Percentiles rank a stretch among this genome's conserved stretches.
phyloP scores from a whole-genome alignment of 805 yeast species.

The Suhomyces xylopsoci region DNA sequence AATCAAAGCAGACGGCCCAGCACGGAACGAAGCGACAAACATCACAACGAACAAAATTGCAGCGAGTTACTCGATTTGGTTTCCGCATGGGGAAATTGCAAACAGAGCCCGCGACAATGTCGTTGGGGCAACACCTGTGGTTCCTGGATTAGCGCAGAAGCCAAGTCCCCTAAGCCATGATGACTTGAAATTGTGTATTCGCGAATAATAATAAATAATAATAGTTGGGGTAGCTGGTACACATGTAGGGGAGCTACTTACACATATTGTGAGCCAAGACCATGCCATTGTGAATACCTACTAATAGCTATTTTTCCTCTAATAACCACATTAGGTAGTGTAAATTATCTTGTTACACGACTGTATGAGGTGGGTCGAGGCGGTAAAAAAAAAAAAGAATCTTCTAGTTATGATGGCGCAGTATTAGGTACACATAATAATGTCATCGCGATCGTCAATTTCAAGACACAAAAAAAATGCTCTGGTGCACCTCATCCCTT shows the following conservation, averaged over 20 bases:
- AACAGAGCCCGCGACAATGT: neutral
- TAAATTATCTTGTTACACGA: neutral
- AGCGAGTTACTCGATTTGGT: neutral
- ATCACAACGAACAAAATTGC: neutral
- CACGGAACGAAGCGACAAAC: neutral
- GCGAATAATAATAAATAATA: neutral
- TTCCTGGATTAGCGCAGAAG: neutral
- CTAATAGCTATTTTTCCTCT: neutral
- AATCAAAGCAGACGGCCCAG: neutral
- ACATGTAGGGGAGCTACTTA: neutral
- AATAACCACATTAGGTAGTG: neutral
- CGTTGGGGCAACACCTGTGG: neutral
- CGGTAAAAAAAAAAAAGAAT: neutral
- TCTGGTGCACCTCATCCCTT: neutral
- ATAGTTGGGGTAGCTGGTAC: neutral
- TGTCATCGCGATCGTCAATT: neutral
- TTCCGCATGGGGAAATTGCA: neutral
- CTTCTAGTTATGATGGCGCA: neutral
- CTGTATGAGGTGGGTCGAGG: neutral
- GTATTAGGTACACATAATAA: neutral
- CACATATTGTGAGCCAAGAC: neutral
- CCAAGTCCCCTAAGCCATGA: neutral
- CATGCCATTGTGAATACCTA: neutral
- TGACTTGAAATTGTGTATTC: neutral
- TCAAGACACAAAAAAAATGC: neutral